phyloP scores from a whole-genome alignment of 306 rosid species.

The Begonia peltatifolia region DNA sequence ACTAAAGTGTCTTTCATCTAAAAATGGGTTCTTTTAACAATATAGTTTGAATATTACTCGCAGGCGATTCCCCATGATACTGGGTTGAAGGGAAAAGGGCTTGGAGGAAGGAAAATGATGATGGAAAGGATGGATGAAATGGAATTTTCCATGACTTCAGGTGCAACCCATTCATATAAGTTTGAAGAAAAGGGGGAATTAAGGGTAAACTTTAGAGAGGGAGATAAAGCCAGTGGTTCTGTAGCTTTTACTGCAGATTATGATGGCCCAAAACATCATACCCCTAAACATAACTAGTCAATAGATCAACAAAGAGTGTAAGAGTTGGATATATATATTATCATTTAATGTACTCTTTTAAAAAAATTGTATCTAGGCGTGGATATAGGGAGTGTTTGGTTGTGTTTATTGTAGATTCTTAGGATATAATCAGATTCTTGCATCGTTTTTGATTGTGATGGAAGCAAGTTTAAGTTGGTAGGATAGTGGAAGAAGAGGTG shows the following conservation, averaged over 20 bases:
- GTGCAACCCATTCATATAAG: constrained; percentile 13
- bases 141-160: constrained; percentile 5
- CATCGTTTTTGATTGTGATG: no score
- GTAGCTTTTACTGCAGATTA: constrained; percentile 13
- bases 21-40: no score
- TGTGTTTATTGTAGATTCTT: no score
- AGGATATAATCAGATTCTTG: no score
- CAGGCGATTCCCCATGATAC: background rate
- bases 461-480: no score
- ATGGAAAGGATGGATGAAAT: constrained; percentile 1
- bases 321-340: background rate
- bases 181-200: constrained; percentile 11
- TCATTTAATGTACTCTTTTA: no score
- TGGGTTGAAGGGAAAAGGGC: constrained; percentile 4
- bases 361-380: no score
- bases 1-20: no score
- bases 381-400: no score
- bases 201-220: constrained; percentile 2
- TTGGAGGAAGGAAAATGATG: constrained; percentile 5
- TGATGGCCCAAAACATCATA: constrained; percentile 10
- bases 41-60: no score
- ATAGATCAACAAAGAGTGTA: background rate
- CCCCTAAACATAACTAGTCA: constrained; percentile 12
- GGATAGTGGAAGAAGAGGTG: no score
- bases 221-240: background rate